Percentiles rank a stretch among this genome's conserved stretches.
These are phyloP conservation scores for Lagerstroemia speciosa DNA, from an alignment of 345 rosid genomes.

Conservation along the genomic window DNA sequence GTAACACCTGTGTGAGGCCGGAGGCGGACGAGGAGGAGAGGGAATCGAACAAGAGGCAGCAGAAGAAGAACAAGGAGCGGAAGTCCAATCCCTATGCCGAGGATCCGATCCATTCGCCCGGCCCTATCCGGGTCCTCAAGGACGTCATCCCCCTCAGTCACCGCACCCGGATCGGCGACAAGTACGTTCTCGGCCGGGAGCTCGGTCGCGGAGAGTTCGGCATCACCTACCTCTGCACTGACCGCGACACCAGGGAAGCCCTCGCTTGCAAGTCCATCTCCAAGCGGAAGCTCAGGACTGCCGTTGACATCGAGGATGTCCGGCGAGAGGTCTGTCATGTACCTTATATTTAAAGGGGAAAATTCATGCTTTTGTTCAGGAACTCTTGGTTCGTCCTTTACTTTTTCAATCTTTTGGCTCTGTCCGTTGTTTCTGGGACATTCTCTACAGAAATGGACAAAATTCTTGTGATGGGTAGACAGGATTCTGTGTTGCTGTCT, in stretches of 20 bases:
- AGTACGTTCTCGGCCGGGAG: slow-evolving; percentile 77
- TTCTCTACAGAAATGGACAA: not conserved
- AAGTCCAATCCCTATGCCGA: slow-evolving; percentile 54
- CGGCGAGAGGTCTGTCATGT: slow-evolving; percentile 46
- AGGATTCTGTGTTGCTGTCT: not conserved
- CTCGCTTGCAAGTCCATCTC: slow-evolving; percentile 89
- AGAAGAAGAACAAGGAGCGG: slow-evolving; percentile 32
- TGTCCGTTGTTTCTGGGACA: not conserved
- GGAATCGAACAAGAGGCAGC: slow-evolving; percentile 16
- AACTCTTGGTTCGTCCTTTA: not conserved
- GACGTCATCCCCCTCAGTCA: slow-evolving; percentile 53
- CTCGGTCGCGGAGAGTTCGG: slow-evolving; percentile 96
- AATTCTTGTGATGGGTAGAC: not conserved
- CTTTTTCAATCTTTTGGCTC: not conserved
- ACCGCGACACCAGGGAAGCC: slow-evolving; percentile 57
- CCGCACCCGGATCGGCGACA: slow-evolving; percentile 67
- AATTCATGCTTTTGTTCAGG: not conserved
- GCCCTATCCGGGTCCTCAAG: slow-evolving; percentile 63
- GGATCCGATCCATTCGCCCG: slow-evolving; percentile 32
- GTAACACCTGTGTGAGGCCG: slow-evolving; percentile 74
- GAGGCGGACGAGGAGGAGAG: slow-evolving; percentile 24
- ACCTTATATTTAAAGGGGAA: not conserved
- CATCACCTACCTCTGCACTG: slow-evolving; percentile 83
- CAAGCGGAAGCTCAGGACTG: slow-evolving; percentile 78
- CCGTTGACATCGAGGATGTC: slow-evolving; percentile 83